Percentiles rank a stretch among this genome's conserved stretches.
phyloP scores from a whole-genome alignment of 495 filamentous ascomycete species.

The Penicillium samsonianum region DNA sequence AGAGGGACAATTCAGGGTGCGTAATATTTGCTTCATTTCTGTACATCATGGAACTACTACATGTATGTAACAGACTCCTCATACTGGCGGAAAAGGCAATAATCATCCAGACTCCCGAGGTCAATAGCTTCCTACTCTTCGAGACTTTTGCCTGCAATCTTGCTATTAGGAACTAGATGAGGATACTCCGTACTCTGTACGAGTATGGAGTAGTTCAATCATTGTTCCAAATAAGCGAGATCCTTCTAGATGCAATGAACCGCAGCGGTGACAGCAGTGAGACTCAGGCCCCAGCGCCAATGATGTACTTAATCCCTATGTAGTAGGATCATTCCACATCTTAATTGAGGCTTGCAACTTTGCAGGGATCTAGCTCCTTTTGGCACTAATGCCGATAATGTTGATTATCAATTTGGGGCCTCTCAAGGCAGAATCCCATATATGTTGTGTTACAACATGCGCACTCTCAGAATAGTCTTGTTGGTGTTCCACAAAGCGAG shows the following conservation, averaged over 20 bases:
- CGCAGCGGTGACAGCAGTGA: neutral
- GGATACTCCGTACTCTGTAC: neutral
- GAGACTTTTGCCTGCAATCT: neutral
- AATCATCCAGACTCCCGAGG: neutral
- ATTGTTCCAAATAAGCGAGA: neutral
- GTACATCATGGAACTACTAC: neutral
- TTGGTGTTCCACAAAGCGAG: constrained; percentile 1
- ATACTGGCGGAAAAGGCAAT: neutral
- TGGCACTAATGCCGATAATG: neutral
- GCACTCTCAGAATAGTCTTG: neutral
- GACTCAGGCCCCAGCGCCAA: neutral
- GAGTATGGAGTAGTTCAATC: neutral
- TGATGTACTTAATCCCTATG: neutral
- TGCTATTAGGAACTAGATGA: neutral
- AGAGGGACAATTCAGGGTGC: neutral
- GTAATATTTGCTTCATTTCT: neutral
- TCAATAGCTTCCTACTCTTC: neutral
- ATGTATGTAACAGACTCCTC: neutral
- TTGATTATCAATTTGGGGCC: neutral
- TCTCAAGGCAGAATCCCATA: neutral
- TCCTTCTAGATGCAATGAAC: constrained; percentile 4
- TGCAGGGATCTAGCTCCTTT: neutral
- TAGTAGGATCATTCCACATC: neutral
- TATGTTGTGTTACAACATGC: neutral
- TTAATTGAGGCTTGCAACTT: neutral